Evolutionary conservation across 768 basidiomycete genomes (phyloP).

Genomic region (Cystofilobasidium macerans): DNA sequence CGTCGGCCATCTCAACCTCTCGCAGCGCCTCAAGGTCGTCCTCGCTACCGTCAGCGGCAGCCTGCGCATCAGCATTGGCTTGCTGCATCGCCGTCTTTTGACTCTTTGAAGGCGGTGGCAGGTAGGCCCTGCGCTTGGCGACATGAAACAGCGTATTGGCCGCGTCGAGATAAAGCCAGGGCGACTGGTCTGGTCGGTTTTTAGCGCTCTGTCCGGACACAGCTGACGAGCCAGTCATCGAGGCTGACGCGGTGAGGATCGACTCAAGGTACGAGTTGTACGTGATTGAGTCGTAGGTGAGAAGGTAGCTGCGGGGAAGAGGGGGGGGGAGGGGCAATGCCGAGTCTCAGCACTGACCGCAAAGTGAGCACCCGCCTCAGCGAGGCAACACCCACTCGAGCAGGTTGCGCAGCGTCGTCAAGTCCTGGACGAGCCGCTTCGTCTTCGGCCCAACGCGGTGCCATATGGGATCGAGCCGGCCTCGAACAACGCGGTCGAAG

Average conservation of each 20-base stretch:
- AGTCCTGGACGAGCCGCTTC: constrained; percentile 78
- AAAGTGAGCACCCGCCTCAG: background rate
- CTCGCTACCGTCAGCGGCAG: constrained; percentile 45
- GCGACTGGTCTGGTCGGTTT: constrained; percentile 23
- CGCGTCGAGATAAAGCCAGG: constrained; percentile 74
- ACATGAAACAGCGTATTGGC: constrained; percentile 73
- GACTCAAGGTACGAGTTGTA: constrained; percentile 89
- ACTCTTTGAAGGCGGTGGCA: constrained; percentile 39
- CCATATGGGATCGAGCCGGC: constrained; percentile 87
- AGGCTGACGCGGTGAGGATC: constrained; percentile 53
- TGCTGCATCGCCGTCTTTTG: constrained; percentile 30
- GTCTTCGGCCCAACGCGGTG: constrained; percentile 89
- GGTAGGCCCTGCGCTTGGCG: constrained; percentile 73
- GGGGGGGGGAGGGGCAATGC: constrained; percentile 1
- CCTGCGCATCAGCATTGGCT: constrained; percentile 30
- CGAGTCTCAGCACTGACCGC: constrained; percentile 1
- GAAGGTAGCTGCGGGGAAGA: constrained; percentile 52
- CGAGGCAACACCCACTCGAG: constrained; percentile 51
- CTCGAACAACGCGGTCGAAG: constrained; percentile 77
- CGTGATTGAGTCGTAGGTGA: constrained; percentile 80
- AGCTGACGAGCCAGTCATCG: constrained; percentile 46
- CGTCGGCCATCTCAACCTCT: constrained; percentile 28
- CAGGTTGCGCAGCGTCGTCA: constrained; percentile 70
- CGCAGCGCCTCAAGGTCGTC: constrained; percentile 45
- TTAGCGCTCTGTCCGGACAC: constrained; percentile 24